These are phyloP conservation scores for Blastocystis sp. DNA, from an alignment of 352 stramenopile species.

Conservation along the genomic window DNA sequence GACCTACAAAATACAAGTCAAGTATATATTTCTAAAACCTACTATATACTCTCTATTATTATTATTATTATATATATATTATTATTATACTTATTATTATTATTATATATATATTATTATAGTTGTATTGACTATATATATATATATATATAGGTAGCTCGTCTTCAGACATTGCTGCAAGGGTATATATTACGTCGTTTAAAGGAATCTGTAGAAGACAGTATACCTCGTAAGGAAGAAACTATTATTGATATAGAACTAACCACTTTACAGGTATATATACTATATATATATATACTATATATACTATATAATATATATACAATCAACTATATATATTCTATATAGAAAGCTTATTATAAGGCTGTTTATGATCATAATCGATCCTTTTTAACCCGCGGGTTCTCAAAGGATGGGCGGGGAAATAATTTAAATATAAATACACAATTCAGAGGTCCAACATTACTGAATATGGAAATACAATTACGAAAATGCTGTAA, in stretches of 20 bases:
- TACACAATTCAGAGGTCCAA: conserved; percentile 41
- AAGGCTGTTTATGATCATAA: conserved; percentile 46
- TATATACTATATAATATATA: too few relatives aligned
- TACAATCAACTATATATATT: too few relatives aligned
- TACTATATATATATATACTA: too few relatives aligned
- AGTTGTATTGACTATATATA: too few relatives aligned
- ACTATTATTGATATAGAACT: conserved; percentile 84
- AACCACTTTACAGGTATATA: too few relatives aligned
- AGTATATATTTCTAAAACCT: too few relatives aligned
- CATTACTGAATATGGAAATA: conserved; percentile 95
- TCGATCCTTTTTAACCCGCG: conserved; percentile 44
- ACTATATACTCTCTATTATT: too few relatives aligned
- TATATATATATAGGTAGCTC: too few relatives aligned
- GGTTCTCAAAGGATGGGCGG: conserved; percentile 45
- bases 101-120: too few relatives aligned
- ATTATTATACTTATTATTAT: too few relatives aligned
- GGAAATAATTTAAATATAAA: conserved; percentile 40
- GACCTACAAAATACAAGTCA: conserved; percentile 69
- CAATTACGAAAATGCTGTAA: conserved; percentile 98
- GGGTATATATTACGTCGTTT: conserved; percentile 80
- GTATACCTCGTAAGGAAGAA: conserved; percentile 80
- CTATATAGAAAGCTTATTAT: conserved; percentile 89
- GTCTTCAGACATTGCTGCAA: conserved; percentile 70
- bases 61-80: too few relatives aligned
- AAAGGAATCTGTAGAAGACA: conserved; percentile 86